Conservation (phyloP, 2,329 filamentous ascomycete genomes). For the Fusarium dimerum region DNA sequence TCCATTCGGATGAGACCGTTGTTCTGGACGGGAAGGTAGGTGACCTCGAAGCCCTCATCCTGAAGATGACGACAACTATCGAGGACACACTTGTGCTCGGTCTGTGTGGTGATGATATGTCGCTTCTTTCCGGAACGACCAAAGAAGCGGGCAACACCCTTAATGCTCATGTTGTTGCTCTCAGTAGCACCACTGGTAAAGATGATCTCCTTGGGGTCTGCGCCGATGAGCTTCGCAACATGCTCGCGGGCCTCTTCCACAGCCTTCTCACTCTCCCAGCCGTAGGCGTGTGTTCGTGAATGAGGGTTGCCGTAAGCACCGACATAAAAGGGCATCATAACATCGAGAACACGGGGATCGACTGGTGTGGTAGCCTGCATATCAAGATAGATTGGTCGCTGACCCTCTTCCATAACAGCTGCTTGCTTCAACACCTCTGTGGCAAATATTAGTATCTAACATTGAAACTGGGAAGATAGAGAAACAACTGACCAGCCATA, state of each 20-base stretch:
- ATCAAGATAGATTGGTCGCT: slow-evolving; percentile 93
- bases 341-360: slow-evolving; percentile 91
- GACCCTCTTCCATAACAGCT: slow-evolving; percentile 88
- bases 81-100: slow-evolving; percentile 97
- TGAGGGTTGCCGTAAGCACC: slow-evolving; percentile 96
- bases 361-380: slow-evolving; percentile 97
- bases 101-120: slow-evolving; percentile 96
- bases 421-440: slow-evolving; percentile 84
- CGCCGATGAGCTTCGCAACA: slow-evolving; percentile 84
- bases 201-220: slow-evolving; percentile 96
- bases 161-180: slow-evolving; percentile 99
- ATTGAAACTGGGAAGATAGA: neutral
- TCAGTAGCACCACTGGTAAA: slow-evolving; percentile 98
- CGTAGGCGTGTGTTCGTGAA: slow-evolving; percentile 95
- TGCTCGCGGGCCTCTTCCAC: slow-evolving; percentile 84
- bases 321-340: slow-evolving; percentile 93
- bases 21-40: slow-evolving; percentile 88
- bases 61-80: slow-evolving; percentile 97
- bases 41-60: slow-evolving; percentile 94
- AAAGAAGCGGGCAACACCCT: slow-evolving; percentile 95
- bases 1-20: slow-evolving; percentile 86
- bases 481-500: slow-evolving; percentile 54
- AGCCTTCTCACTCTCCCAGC: slow-evolving; percentile 96
- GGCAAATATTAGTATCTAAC: slow-evolving; percentile 14
- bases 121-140: slow-evolving; percentile 93